phyloP scores from a whole-genome alignment of 106 monocot species.

The Alisma plantagoaquatica region DNA sequence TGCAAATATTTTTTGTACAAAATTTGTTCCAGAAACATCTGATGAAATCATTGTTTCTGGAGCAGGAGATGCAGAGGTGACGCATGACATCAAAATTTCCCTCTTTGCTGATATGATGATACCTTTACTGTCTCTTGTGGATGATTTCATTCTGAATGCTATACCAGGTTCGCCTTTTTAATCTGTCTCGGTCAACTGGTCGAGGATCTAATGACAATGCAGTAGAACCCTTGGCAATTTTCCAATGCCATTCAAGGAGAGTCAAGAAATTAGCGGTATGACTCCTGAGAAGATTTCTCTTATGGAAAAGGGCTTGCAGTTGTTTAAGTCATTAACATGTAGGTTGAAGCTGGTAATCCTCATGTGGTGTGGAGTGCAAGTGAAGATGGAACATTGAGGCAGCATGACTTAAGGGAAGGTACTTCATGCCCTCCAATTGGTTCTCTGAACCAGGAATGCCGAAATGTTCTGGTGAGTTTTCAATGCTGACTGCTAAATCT shows the following conservation, averaged over 20 bases:
- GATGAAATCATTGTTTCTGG: constrained; percentile 90
- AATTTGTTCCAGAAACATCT: constrained; percentile 88
- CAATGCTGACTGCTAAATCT: too few relatives aligned
- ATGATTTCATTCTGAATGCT: neutral
- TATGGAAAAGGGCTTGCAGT: neutral
- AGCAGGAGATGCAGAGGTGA: constrained; percentile 91
- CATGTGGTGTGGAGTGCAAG: constrained; percentile 97
- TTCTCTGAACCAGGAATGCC: constrained; percentile 75
- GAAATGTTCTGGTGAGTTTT: constrained; percentile 85
- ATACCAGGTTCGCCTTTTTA: constrained; percentile 77
- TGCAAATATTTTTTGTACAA: constrained; percentile 94
- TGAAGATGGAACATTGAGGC: constrained; percentile 95
- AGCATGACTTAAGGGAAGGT: constrained; percentile 86
- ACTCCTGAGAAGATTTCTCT: neutral
- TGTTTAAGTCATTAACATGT: neutral
- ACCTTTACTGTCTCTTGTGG: neutral
- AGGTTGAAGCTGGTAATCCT: constrained; percentile 93
- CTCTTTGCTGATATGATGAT: neutral
- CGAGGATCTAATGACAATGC: constrained; percentile 19
- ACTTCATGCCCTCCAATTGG: constrained; percentile 60
- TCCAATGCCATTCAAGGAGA: constrained; percentile 74
- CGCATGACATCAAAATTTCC: constrained; percentile 1
- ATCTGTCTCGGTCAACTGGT: constrained; percentile 50
- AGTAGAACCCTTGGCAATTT: constrained; percentile 49
- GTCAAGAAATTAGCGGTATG: constrained; percentile 97